phyloP scores from a whole-genome alignment of 2,329 filamentous ascomycete genomes.

The Sclerotinia subarctica region DNA sequence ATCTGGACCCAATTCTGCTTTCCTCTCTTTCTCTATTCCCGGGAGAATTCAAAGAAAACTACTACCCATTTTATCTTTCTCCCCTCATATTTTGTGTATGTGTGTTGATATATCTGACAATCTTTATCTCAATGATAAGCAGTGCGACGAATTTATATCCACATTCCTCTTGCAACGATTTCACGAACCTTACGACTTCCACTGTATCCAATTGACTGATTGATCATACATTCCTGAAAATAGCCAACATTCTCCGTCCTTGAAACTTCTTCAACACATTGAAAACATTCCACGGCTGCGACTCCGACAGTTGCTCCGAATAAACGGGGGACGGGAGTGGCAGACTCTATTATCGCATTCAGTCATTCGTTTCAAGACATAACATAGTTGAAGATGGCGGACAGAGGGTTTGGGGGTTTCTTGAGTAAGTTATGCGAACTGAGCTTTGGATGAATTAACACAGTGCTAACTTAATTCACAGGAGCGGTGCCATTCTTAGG shows the following conservation, averaged over 20 bases:
- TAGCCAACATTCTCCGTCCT: constrained; percentile 26
- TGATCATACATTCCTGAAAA: constrained; percentile 4
- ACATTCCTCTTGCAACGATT: constrained; percentile 11
- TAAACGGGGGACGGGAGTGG: constrained; percentile 38
- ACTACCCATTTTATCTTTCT: constrained; percentile 10
- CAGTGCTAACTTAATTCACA: constrained; percentile 35
- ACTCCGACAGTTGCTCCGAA: constrained; percentile 37
- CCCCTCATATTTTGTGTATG: neutral
- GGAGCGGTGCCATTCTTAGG: constrained; percentile 67
- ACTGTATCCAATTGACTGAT: neutral
- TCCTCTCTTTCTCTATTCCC: constrained; percentile 3
- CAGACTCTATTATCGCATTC: constrained; percentile 25
- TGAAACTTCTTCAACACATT: constrained; percentile 24
- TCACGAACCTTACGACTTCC: constrained; percentile 8
- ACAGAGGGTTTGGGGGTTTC: constrained; percentile 34
- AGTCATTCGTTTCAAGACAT: constrained; percentile 17
- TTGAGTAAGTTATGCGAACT: constrained; percentile 34
- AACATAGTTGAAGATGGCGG: constrained; percentile 25
- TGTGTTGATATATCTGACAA: constrained; percentile 17
- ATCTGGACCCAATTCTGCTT: constrained; percentile 13
- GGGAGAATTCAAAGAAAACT: constrained; percentile 11
- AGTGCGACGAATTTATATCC: constrained; percentile 18
- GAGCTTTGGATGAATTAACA: neutral
- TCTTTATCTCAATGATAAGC: constrained; percentile 18
- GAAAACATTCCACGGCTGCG: constrained; percentile 36